phyloP scores from a whole-genome alignment of 2,329 filamentous ascomycete genomes.

The Venturiaceae sp. region DNA sequence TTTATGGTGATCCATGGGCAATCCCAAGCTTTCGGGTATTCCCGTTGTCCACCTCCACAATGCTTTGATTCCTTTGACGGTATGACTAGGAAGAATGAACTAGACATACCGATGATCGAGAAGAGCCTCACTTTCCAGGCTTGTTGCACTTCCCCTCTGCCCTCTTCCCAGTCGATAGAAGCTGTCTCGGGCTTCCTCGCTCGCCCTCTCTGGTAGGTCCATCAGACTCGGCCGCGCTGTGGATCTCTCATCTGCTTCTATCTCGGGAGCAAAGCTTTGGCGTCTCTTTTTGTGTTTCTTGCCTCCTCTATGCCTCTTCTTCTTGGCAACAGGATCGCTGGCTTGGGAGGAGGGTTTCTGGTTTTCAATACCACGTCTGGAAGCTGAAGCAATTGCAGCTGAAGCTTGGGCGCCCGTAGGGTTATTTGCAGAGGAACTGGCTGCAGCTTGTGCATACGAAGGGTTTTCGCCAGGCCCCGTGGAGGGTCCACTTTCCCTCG shows the following conservation, averaged over 20 bases:
- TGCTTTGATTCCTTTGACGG: background rate
- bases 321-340: background rate
- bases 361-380: background rate
- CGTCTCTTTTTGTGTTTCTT: slow-evolving; percentile 6
- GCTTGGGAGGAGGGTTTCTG: background rate
- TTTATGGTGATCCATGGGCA: background rate
- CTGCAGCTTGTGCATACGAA: background rate
- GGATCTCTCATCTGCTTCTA: background rate
- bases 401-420: background rate
- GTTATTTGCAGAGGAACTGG: background rate
- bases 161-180: slow-evolving; percentile 44
- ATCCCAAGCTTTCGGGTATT: background rate
- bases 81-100: background rate
- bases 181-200: slow-evolving; percentile 6
- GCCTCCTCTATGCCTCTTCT: slow-evolving; percentile 1
- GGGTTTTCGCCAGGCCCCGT: background rate
- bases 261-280: background rate
- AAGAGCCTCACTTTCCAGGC: slow-evolving; percentile 78
- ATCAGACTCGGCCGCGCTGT: background rate
- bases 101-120: slow-evolving; percentile 67
- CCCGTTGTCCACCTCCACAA: background rate
- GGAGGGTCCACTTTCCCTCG: background rate
- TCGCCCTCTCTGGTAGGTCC: background rate
- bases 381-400: background rate
- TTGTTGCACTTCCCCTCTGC: slow-evolving; percentile 65